phyloP scores from a whole-genome alignment of 306 rosid genomes.

The Begonia masoniana region DNA sequence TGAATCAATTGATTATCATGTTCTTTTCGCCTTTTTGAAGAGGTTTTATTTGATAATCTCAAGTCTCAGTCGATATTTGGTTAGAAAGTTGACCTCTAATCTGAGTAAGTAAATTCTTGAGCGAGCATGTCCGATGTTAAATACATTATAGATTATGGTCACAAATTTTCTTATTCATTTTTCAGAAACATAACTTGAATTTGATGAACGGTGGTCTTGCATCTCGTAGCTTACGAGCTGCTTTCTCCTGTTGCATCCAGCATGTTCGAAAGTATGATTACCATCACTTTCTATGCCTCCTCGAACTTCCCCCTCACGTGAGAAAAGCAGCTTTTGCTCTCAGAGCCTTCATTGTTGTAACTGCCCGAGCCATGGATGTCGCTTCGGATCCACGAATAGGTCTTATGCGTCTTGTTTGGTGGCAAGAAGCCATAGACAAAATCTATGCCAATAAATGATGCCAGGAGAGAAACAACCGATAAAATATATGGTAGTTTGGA shows the following conservation, averaged over 20 bases:
- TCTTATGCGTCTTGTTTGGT: slow-evolving; percentile 70
- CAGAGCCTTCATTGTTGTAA: slow-evolving; percentile 70
- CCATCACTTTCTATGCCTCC: slow-evolving; percentile 89
- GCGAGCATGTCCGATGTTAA: no score
- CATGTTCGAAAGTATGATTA: slow-evolving; percentile 78
- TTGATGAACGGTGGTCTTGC: slow-evolving; percentile 51
- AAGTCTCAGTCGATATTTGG: no score
- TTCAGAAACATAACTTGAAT: slow-evolving; percentile 4
- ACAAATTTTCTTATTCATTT: no score
- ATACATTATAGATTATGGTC: no score
- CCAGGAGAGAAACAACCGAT: no score
- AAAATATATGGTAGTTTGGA: no score
- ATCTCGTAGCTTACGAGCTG: slow-evolving; percentile 46
- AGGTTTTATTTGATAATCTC: no score
- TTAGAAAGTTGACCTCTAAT: no score
- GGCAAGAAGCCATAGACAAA: slow-evolving; percentile 94
- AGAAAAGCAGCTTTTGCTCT: slow-evolving; percentile 66
- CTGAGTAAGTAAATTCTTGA: no score
- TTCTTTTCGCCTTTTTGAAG: no score
- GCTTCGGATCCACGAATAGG: slow-evolving; percentile 63
- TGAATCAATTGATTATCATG: no score
- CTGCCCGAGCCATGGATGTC: slow-evolving; percentile 77
- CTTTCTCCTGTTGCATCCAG: slow-evolving; percentile 70
- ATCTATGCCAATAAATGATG: no score
- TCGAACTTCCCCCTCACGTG: slow-evolving; percentile 62